Percentiles rank a stretch among this genome's conserved stretches.
These are phyloP conservation scores for Puccinia horiana DNA, from an alignment of 1,284 basidiomycete species.

Conservation along the genomic window DNA sequence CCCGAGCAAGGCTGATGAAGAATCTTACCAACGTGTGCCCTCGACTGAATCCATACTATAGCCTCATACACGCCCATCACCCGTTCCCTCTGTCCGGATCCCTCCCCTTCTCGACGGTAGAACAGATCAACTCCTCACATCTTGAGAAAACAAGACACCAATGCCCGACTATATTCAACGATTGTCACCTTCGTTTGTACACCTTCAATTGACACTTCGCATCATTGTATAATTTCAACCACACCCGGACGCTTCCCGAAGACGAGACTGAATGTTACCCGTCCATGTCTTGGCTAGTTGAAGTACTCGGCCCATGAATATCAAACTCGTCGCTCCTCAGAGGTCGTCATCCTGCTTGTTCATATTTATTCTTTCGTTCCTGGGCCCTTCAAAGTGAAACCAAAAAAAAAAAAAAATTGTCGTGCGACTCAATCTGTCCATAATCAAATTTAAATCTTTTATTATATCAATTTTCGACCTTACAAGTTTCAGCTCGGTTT, in stretches of 20 bases:
- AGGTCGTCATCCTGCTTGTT: neutral
- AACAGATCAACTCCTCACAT: neutral
- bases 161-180: neutral
- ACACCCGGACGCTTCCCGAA: neutral
- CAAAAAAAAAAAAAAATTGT: neutral
- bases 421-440: neutral
- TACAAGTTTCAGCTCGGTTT: neutral
- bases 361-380: neutral
- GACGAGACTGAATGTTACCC: neutral
- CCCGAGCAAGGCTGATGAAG: neutral
- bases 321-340: neutral
- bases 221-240: neutral
- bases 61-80: neutral
- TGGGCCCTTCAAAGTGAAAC: neutral
- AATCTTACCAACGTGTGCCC: neutral
- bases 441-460: neutral
- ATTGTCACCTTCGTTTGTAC: neutral
- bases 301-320: neutral
- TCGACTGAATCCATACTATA: neutral
- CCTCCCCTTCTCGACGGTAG: neutral
- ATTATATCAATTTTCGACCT: neutral
- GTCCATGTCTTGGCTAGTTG: neutral
- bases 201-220: neutral
- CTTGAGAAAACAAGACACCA: neutral
- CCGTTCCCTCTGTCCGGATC: neutral